These are phyloP conservation scores for Lactarius pseudohatsudake DNA, from an alignment of 768 basidiomycete genomes.

Conservation along the genomic window DNA sequence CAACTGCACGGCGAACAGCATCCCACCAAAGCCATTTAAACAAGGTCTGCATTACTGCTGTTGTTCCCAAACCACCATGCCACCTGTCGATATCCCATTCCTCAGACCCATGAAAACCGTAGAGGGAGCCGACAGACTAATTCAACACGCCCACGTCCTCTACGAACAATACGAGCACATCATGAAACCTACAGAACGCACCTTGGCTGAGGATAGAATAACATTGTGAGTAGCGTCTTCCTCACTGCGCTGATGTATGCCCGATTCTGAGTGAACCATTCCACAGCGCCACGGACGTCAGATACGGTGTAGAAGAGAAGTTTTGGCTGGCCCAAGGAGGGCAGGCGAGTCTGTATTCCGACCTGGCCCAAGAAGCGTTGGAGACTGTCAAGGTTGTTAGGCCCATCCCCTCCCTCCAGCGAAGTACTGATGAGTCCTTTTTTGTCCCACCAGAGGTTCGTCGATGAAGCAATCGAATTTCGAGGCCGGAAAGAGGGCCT, in stretches of 20 bases:
- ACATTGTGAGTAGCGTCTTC: background rate
- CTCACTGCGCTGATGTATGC: background rate
- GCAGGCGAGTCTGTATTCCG: constrained; percentile 10
- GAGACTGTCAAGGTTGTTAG: constrained; percentile 11
- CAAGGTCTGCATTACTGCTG: background rate
- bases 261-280: background rate
- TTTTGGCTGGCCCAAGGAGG: background rate
- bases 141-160: background rate
- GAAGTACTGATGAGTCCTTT: background rate
- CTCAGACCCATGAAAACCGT: constrained; percentile 1
- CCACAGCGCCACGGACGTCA: constrained; percentile 12
- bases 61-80: background rate
- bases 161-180: background rate
- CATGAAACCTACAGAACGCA: background rate
- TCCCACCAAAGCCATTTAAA: background rate
- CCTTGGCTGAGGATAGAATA: background rate
- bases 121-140: background rate
- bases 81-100: background rate
- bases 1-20: background rate
- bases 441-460: background rate
- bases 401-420: background rate
- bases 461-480: constrained; percentile 3
- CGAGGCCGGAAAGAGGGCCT: background rate
- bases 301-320: constrained; percentile 1
- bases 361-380: constrained; percentile 1